These are phyloP conservation scores for Hysterangium stoloniferum DNA, from an alignment of 768 basidiomycete species.

Conservation along the genomic window DNA sequence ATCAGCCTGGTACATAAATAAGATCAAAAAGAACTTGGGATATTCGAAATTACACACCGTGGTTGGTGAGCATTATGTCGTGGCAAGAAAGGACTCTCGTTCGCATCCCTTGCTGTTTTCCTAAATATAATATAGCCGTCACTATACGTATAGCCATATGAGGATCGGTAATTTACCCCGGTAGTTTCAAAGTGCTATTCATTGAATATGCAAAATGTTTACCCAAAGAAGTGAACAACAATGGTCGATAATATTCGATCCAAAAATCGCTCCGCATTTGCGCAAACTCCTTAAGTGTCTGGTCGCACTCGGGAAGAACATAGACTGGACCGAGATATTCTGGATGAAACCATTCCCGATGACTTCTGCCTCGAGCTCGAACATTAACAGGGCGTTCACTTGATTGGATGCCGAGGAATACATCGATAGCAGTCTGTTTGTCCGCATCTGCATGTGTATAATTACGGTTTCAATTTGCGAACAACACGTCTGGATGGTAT, in stretches of 20 bases:
- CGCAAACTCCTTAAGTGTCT: slow-evolving; percentile 53
- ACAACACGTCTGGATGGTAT: background rate
- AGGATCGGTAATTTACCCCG: slow-evolving; percentile 45
- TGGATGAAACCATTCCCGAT: slow-evolving; percentile 81
- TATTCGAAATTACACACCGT: slow-evolving; percentile 21
- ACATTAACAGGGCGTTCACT: slow-evolving; percentile 42
- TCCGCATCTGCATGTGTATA: slow-evolving; percentile 65
- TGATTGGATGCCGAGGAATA: slow-evolving; percentile 75
- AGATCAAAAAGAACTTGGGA: slow-evolving; percentile 7
- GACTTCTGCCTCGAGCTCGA: slow-evolving; percentile 52
- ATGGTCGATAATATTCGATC: slow-evolving; percentile 83
- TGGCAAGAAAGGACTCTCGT: slow-evolving; percentile 69
- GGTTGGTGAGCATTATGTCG: slow-evolving; percentile 38
- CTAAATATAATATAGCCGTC: slow-evolving; percentile 27
- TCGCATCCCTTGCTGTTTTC: slow-evolving; percentile 59
- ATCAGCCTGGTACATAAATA: slow-evolving; percentile 45
- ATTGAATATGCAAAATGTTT: slow-evolving; percentile 92
- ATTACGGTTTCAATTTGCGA: background rate
- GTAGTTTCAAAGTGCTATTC: slow-evolving; percentile 79
- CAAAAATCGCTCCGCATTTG: slow-evolving; percentile 65
- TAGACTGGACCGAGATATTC: slow-evolving; percentile 64
- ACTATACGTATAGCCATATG: background rate
- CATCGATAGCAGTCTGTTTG: slow-evolving; percentile 94
- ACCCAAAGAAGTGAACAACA: slow-evolving; percentile 74
- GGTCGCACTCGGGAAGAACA: slow-evolving; percentile 53